A percentile compares a stretch with the other conserved stretches of the same genome.
phyloP scores from a whole-genome alignment of 139 green algal genomes.

The Chlamydomonas sp. region DNA sequence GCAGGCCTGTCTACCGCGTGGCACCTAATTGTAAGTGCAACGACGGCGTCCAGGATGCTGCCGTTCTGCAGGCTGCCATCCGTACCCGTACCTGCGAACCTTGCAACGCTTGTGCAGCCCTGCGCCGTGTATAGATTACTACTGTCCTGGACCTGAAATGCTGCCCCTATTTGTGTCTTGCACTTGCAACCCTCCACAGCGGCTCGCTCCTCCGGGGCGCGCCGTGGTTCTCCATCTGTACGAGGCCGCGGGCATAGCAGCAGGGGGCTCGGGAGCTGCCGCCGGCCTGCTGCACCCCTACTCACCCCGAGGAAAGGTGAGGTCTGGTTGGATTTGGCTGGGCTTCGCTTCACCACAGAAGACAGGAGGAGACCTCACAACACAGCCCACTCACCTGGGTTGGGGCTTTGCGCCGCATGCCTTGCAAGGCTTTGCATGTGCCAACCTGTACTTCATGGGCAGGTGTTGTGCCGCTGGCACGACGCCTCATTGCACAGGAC shows the following conservation, averaged over 20 bases:
- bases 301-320: conserved; percentile 78
- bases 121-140: no score
- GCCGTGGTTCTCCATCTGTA: conserved; percentile 76
- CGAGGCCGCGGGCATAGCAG: conserved; percentile 82
- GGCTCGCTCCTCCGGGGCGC: not conserved
- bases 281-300: conserved; percentile 93
- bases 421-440: not conserved
- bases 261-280: conserved; percentile 86
- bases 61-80: no score
- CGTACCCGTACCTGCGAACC: no score
- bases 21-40: no score
- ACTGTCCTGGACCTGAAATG: no score
- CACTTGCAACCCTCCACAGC: not conserved
- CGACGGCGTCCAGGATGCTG: no score
- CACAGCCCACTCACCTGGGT: not conserved
- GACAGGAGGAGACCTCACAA: no score
- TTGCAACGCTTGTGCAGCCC: no score
- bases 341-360: no score
- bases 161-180: not conserved
- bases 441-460: no score
- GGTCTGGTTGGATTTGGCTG: not conserved
- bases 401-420: not conserved
- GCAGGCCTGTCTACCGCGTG: no score
- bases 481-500: conserved; percentile 35
- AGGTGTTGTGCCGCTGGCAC: conserved; percentile 66